These are phyloP conservation scores for Lactarius evosmus DNA, from an alignment of 768 basidiomycete species.

Conservation along the genomic window DNA sequence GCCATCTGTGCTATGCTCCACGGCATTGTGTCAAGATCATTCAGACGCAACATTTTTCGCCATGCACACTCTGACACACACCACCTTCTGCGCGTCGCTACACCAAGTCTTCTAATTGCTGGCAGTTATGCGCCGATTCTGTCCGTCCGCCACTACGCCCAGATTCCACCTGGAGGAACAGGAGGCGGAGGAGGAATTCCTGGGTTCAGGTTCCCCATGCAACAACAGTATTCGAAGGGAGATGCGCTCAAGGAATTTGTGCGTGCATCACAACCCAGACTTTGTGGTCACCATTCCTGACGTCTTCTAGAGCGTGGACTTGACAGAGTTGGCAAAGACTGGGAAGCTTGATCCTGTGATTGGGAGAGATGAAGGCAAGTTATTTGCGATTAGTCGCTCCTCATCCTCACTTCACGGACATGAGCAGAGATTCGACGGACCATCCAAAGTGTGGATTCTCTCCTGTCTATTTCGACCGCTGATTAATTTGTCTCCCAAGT, in stretches of 20 bases:
- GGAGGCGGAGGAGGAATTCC: conserved; percentile 53
- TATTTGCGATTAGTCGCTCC: not conserved
- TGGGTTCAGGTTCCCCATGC: conserved; percentile 45
- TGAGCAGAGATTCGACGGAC: conserved; percentile 77
- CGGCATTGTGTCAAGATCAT: conserved; percentile 8
- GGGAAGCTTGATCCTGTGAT: conserved; percentile 92
- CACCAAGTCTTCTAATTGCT: not conserved
- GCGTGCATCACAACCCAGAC: conserved; percentile 30
- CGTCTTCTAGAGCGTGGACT: conserved; percentile 61
- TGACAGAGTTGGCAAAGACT: conserved; percentile 77
- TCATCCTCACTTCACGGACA: not conserved
- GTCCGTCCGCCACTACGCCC: conserved; percentile 43
- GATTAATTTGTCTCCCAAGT: conserved; percentile 42
- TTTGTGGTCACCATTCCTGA: conserved; percentile 6
- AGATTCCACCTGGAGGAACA: conserved; percentile 43
- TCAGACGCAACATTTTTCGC: not conserved
- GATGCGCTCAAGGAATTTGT: conserved; percentile 82
- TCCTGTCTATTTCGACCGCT: not conserved
- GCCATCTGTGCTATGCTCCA: conserved; percentile 21
- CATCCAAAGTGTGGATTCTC: conserved; percentile 68
- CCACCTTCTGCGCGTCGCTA: not conserved
- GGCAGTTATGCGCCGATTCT: not conserved
- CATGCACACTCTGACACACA: not conserved
- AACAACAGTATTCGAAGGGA: conserved; percentile 70
- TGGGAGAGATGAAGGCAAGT: conserved; percentile 76